Evolutionary conservation across 2,329 filamentous ascomycete genomes (phyloP), one percentile per base, ranked within the genome.

Genomic region (Torrubiellomyces zombiae): DNA sequence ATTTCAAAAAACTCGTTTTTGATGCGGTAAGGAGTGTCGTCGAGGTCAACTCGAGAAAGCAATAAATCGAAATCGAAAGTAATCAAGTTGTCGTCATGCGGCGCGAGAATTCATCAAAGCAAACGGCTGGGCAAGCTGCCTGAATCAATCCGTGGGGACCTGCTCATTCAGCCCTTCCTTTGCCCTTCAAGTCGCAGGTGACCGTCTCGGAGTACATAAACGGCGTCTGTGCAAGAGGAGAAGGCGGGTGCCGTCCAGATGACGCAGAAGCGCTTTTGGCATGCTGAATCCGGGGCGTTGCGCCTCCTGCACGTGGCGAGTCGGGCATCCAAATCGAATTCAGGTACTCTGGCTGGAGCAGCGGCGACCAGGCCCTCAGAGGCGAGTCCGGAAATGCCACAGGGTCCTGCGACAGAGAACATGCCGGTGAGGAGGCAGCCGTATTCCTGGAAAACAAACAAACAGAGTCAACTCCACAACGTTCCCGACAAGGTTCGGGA

Each of bases 401-500:
- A 20, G 51, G 39, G 30, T 58, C 52, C 35, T 62, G 53, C 29
- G 53, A 47, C 29, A 56, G 51, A 34, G 55, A 52, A 36, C 55
- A 56, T 28, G 48, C 47, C 33, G 55, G 51, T 32, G 55, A 56
- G 33, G 51, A 55, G 42, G 53, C 55, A 34, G 51, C 54, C 43
- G 51, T 56, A 32, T 49, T 62, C 60, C 62, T 67, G 59, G 48
- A 53, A 50, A 56, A 45, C 38, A 22, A 29, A 31, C 18, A 21
- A 32, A 27, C 47, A 47, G 43, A 56, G 63, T 68, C 58, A 69
- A 67, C 63, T 52, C 62, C 46, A 50, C 51, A 51, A 45, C 51
- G 43, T 50, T 44, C 47, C 43, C 43, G 38, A 37, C 45, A 44
- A 44, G 43, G 38, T 27, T 26, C 18, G 25, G 25, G 25, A 32